A percentile compares a stretch with the other conserved stretches of the same genome.
Conservation (phyloP, 768 basidiomycete species). For the Naganishia randhawae region DNA sequence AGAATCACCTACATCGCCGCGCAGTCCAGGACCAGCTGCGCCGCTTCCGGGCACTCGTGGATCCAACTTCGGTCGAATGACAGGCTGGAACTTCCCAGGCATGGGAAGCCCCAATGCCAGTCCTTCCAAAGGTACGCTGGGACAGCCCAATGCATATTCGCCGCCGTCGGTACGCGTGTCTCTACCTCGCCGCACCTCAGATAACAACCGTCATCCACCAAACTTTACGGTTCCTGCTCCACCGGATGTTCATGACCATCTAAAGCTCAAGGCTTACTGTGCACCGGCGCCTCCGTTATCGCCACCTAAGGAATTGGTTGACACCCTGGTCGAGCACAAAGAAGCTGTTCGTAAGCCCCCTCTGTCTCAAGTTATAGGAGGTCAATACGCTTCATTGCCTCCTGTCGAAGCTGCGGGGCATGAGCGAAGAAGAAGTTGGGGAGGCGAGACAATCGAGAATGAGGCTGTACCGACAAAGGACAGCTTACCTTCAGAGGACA, state of each 20-base stretch:
- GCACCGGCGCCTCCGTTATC: constrained; percentile 48
- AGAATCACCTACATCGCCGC: constrained; percentile 26
- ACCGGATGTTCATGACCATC: constrained; percentile 44
- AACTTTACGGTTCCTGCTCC: constrained; percentile 32
- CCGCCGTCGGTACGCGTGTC: background rate
- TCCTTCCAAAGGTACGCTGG: constrained; percentile 16
- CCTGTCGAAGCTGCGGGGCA: constrained; percentile 30
- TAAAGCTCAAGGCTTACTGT: constrained; percentile 47
- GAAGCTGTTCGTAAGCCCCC: constrained; percentile 9
- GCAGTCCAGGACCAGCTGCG: constrained; percentile 30
- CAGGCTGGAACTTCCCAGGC: constrained; percentile 30
- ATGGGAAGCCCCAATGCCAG: constrained; percentile 19
- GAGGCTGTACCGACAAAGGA: background rate
- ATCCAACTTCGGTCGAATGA: constrained; percentile 24
- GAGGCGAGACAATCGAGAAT: constrained; percentile 34
- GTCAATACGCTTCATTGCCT: constrained; percentile 38
- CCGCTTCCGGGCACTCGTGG: constrained; percentile 38
- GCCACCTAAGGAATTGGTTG: constrained; percentile 35
- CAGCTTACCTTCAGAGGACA: no score
- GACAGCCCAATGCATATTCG: constrained; percentile 13
- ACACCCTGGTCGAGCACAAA: constrained; percentile 19
- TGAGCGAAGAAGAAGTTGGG: constrained; percentile 46
- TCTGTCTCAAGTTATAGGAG: constrained; percentile 39
- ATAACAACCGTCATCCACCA: constrained; percentile 29
- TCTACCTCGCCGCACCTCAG: constrained; percentile 14